Conservation (phyloP, 2,329 filamentous ascomycete genomes). For the Trichoderma atroviride region DNA sequence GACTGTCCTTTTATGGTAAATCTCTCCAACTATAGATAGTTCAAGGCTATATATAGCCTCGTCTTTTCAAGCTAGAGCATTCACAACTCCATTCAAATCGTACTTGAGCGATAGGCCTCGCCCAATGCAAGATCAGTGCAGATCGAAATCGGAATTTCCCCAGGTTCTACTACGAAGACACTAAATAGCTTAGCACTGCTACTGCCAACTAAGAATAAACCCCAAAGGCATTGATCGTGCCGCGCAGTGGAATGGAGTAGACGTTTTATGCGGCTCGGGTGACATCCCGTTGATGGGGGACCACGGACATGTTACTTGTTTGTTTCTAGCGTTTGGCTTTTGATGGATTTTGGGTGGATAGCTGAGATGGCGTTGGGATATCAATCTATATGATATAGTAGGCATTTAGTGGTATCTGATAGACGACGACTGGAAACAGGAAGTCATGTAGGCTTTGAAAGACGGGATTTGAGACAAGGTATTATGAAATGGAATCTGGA, state of each 20-base stretch:
- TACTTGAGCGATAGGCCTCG: neutral
- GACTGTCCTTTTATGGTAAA: no score
- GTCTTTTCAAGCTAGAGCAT: neutral
- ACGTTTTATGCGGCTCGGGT: slow-evolving; percentile 7
- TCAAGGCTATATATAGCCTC: neutral
- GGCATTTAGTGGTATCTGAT: neutral
- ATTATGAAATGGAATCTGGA: neutral
- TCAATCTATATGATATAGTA: neutral
- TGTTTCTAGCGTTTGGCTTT: slow-evolving; percentile 16
- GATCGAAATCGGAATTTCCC: neutral
- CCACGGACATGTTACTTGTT: slow-evolving; percentile 18
- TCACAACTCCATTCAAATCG: neutral
- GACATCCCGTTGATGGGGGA: slow-evolving; percentile 16
- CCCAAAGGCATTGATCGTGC: neutral
- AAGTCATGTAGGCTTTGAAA: neutral
- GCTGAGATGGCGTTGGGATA: neutral
- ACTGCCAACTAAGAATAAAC: neutral
- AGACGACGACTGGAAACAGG: neutral
- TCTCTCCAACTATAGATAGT: no score
- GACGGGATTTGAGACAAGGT: neutral
- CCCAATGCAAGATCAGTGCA: neutral
- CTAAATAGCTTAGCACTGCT: neutral
- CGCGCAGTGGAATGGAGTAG: neutral
- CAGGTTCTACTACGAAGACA: neutral
- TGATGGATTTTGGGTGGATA: slow-evolving; percentile 7